Percentiles rank a stretch among this genome's conserved stretches.
Conservation (phyloP, 768 basidiomycete species). For the Tylopilus subfusipes region DNA sequence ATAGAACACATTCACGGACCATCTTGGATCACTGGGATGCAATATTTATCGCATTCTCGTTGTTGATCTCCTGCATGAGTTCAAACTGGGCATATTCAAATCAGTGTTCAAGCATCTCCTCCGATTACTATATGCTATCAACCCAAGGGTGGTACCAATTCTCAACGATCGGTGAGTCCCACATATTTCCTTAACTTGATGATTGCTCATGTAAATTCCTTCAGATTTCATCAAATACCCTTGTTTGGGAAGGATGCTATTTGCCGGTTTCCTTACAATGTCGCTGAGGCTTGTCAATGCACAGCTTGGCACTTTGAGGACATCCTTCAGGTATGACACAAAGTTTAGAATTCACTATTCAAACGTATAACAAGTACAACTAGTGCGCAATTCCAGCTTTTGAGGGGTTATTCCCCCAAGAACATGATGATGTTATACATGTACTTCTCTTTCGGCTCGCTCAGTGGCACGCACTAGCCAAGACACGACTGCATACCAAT, state of each 20-base stretch:
- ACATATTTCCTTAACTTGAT: neutral
- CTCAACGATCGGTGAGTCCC: conserved; percentile 30
- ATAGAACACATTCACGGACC: conserved; percentile 36
- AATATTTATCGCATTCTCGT: conserved; percentile 28
- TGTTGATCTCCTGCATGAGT: conserved; percentile 39
- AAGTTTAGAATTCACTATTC: neutral
- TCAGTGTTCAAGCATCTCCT: conserved; percentile 36
- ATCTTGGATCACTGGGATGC: conserved; percentile 17
- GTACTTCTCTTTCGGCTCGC: conserved; percentile 23
- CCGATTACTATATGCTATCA: conserved; percentile 23
- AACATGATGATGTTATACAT: conserved; percentile 20
- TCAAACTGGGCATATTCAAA: conserved; percentile 41
- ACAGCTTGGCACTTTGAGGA: conserved; percentile 43
- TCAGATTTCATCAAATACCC: conserved; percentile 16
- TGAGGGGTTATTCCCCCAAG: conserved; percentile 28
- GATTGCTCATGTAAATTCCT: no score
- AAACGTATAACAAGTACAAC: no score
- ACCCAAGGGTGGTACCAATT: conserved; percentile 7
- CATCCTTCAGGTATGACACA: conserved; percentile 34
- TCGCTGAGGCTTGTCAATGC: conserved; percentile 34
- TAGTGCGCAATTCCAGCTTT: conserved; percentile 35
- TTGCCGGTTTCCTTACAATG: conserved; percentile 32
- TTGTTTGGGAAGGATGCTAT: conserved; percentile 33
- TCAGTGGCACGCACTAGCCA: conserved; percentile 36
- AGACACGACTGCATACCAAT: conserved; percentile 34